Conservation (phyloP, 352 stramenopile species). For the Phytopythium ostracodes region DNA sequence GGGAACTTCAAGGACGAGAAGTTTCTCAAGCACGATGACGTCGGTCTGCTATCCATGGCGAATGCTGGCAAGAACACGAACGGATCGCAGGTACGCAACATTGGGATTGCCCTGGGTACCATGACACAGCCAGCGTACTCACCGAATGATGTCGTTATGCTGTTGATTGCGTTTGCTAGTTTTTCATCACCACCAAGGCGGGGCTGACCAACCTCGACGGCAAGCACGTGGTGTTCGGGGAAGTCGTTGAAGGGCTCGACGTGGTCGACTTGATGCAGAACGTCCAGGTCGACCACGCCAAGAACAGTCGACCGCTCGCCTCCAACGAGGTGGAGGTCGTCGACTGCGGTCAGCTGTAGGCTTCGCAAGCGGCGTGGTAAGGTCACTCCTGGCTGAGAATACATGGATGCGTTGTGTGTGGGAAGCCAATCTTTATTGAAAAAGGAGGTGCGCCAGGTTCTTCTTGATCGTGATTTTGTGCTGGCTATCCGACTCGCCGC, state of each 20-base stretch:
- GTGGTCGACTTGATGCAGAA: conserved; percentile 68
- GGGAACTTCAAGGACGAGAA: conserved; percentile 84
- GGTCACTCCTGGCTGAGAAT: conserved; percentile 4
- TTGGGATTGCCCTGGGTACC: too few relatives aligned
- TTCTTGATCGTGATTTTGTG: conserved; percentile 63
- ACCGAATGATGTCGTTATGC: not conserved
- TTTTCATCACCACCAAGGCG: conserved; percentile 77
- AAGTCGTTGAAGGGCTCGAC: conserved; percentile 83
- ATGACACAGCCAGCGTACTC: too few relatives aligned
- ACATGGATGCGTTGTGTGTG: not conserved
- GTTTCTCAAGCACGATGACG: conserved; percentile 67
- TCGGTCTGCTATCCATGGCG: conserved; percentile 81
- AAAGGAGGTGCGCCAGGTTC: conserved; percentile 59
- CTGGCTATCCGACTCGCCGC: conserved; percentile 26
- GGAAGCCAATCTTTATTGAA: conserved; percentile 23
- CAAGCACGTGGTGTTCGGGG: conserved; percentile 97
- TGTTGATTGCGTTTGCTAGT: conserved; percentile 31
- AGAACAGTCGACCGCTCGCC: conserved; percentile 41
- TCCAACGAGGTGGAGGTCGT: conserved; percentile 60
- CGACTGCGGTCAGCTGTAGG: conserved; percentile 57
- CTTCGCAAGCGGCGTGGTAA: not conserved
- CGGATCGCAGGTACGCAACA: conserved; percentile 58
- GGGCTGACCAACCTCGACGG: conserved; percentile 79
- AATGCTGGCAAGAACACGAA: conserved; percentile 75
- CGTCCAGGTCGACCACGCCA: conserved; percentile 45